A percentile compares a stretch with the other conserved stretches of the same genome.
Evolutionary conservation across 1,139 yeast genomes (phyloP).

Genomic region (Protomyces pachydermus): DNA sequence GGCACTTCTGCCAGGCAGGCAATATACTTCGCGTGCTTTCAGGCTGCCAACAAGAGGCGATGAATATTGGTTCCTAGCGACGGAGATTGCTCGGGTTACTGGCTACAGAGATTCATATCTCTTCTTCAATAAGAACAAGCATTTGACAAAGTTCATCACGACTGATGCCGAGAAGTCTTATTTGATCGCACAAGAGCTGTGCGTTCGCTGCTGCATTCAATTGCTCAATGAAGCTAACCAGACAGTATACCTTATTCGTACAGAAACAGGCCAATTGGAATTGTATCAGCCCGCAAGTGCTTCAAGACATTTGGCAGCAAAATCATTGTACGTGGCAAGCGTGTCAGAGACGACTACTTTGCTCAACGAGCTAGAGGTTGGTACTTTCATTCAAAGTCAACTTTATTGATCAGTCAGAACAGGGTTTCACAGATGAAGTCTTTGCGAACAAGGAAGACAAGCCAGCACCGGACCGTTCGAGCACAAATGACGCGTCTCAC

Average conservation of each 20-base stretch:
- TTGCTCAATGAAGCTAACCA: background rate
- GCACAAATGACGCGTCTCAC: conserved; percentile 8
- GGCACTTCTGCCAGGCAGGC: conserved; percentile 52
- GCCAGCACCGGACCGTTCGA: conserved; percentile 5
- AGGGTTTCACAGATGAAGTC: conserved; percentile 44
- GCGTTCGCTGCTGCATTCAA: background rate
- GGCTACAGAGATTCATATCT: conserved; percentile 63
- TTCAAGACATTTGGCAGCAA: conserved; percentile 70
- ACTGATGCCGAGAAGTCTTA: conserved; percentile 59
- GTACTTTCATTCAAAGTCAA: conserved; percentile 43
- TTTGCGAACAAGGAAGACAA: conserved; percentile 30
- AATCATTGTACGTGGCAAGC: conserved; percentile 55
- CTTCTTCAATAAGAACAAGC: conserved; percentile 56
- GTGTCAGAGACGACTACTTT: conserved; percentile 76
- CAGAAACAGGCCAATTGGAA: conserved; percentile 61
- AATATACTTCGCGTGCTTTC: conserved; percentile 54
- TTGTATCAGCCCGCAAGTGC: conserved; percentile 59
- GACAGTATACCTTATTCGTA: conserved; percentile 53
- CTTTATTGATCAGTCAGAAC: conserved; percentile 34
- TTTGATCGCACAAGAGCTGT: conserved; percentile 49
- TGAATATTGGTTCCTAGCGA: conserved; percentile 59
- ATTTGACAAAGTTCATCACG: conserved; percentile 54
- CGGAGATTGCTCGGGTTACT: conserved; percentile 63
- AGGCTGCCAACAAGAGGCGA: conserved; percentile 50
- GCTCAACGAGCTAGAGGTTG: conserved; percentile 59